phyloP scores from a whole-genome alignment of 2,329 filamentous ascomycete genomes.

The Bipolaris victoriae region DNA sequence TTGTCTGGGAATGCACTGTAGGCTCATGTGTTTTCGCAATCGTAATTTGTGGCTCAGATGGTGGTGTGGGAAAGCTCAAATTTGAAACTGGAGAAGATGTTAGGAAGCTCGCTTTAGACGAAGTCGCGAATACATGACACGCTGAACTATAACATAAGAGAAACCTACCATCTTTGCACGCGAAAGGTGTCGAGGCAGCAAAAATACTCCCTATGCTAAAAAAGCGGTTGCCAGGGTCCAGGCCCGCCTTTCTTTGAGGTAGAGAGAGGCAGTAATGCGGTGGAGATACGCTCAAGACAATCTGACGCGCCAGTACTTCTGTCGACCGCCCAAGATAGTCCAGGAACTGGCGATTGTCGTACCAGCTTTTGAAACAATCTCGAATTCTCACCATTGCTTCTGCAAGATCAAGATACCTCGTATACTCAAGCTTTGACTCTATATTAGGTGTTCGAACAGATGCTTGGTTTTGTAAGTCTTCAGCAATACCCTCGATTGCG shows the following conservation, averaged over 20 bases:
- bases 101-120: neutral
- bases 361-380: slow-evolving; percentile 25
- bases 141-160: neutral
- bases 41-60: slow-evolving; percentile 10
- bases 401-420: slow-evolving; percentile 21
- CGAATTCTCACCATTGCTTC: slow-evolving; percentile 26
- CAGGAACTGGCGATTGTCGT: slow-evolving; percentile 51
- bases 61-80: neutral
- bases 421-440: slow-evolving; percentile 8
- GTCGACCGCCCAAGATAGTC: slow-evolving; percentile 31
- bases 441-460: slow-evolving; percentile 15
- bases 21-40: neutral
- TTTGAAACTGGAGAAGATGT: neutral
- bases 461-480: slow-evolving; percentile 29
- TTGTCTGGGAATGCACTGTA: neutral
- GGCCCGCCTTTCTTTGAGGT: neutral
- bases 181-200: neutral
- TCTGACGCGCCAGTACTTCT: slow-evolving; percentile 17
- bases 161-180: neutral
- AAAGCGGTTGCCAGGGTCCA: neutral
- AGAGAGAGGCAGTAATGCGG: neutral
- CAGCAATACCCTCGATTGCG: slow-evolving; percentile 20
- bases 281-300: neutral
- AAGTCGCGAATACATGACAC: neutral
- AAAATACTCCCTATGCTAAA: slow-evolving; percentile 16